Conservation (phyloP, 176 grass and related monocot genomes). For the Lolium perenne region DNA sequence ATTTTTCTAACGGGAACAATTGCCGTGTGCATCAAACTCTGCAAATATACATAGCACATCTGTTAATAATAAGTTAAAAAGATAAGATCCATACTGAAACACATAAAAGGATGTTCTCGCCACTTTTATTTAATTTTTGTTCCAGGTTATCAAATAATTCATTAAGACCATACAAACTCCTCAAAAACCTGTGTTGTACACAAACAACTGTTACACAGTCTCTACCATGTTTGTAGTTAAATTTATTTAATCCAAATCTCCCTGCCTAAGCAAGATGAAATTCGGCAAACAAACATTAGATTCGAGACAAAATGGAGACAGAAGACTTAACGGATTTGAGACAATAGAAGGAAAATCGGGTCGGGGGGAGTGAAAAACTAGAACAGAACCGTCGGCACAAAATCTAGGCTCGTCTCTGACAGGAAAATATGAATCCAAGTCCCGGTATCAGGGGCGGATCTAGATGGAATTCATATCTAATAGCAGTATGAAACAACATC, state of each 20-base stretch:
- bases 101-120: neutral
- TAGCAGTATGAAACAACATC: neutral
- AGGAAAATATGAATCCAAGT: neutral
- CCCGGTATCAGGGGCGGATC: neutral
- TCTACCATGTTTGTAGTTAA: neutral
- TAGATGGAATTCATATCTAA: neutral
- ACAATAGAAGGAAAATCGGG: neutral
- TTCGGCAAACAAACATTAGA: neutral
- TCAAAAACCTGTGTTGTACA: neutral
- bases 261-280: neutral
- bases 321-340: neutral
- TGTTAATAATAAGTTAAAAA: neutral
- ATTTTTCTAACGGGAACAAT: too few species aligned
- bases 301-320: neutral
- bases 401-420: neutral
- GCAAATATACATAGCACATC: neutral
- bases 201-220: neutral
- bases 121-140: neutral
- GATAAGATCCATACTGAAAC: neutral
- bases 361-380: neutral
- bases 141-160: neutral
- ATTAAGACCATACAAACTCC: neutral
- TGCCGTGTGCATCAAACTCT: neutral
- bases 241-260: neutral
- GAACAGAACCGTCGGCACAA: too few species aligned